A percentile compares a stretch with the other conserved stretches of the same genome.
These are phyloP conservation scores for Trichoderma guizhouense DNA, from an alignment of 2,329 filamentous ascomycete species.

Conservation along the genomic window DNA sequence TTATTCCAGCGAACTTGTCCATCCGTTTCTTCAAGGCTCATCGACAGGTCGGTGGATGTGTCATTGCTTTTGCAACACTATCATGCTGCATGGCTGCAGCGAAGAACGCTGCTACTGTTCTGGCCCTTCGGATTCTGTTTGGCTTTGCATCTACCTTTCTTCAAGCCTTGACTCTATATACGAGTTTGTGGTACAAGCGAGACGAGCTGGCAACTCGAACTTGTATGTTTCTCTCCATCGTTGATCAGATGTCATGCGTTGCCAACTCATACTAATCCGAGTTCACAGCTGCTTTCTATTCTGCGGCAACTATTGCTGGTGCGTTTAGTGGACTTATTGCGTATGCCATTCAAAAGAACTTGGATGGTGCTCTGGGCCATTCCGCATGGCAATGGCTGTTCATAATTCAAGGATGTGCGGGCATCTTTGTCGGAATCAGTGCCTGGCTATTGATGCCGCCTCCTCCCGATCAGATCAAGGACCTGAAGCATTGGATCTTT, in stretches of 20 bases:
- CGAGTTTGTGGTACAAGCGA: constrained; percentile 2
- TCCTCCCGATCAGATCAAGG: background rate
- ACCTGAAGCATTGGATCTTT: background rate
- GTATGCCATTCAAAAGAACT: background rate
- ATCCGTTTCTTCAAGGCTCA: constrained; percentile 1
- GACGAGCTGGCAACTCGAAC: background rate
- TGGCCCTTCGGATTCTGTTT: background rate
- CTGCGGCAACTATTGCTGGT: background rate
- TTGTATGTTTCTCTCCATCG: background rate
- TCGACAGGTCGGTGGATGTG: background rate
- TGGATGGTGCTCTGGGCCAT: background rate
- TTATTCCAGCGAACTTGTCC: background rate
- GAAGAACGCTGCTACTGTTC: background rate
- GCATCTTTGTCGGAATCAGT: background rate
- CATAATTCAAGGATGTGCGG: constrained; percentile 1
- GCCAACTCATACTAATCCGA: background rate
- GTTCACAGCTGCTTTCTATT: background rate
- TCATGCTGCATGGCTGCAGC: constrained; percentile 2
- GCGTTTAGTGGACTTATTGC: background rate
- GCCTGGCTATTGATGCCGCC: background rate
- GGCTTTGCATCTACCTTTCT: background rate
- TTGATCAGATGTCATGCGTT: background rate
- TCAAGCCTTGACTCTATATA: background rate
- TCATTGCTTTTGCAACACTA: constrained; percentile 5
- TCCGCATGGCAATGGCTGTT: constrained; percentile 1